These are phyloP conservation scores for Hanseniaspora meyeri DNA, from an alignment of 805 yeast species.

Conservation along the genomic window DNA sequence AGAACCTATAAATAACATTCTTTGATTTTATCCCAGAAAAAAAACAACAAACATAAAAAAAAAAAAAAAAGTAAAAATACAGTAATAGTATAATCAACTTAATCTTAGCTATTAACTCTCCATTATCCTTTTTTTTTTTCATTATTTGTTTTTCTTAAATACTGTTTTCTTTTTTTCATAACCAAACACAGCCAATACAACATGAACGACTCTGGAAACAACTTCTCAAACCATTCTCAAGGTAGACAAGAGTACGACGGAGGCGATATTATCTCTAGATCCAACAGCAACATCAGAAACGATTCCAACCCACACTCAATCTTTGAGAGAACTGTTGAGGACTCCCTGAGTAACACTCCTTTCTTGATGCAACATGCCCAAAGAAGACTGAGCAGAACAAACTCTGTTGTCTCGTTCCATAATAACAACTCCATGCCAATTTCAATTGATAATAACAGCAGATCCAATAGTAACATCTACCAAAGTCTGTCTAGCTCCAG, in stretches of 20 bases:
- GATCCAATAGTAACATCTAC: constrained; percentile 5
- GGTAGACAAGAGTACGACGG: neutral
- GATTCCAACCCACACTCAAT: constrained; percentile 28
- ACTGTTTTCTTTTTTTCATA: too few relatives aligned
- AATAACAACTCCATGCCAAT: constrained; percentile 9
- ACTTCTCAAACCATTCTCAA: neutral
- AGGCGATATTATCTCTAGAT: constrained; percentile 13
- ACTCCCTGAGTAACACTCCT: constrained; percentile 29
- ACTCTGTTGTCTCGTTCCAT: constrained; percentile 13
- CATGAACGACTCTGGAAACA: constrained; percentile 6
- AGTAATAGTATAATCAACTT: too few relatives aligned
- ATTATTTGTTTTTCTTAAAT: too few relatives aligned
- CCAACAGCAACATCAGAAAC: constrained; percentile 1
- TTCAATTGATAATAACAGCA: neutral
- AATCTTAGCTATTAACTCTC: too few relatives aligned
- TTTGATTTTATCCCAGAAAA: too few relatives aligned
- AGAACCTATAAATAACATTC: neutral
- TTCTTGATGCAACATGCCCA: constrained; percentile 4
- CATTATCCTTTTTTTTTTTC: too few relatives aligned
- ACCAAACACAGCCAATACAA: neutral
- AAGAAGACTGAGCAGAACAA: constrained; percentile 18
- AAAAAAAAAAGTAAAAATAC: too few relatives aligned
- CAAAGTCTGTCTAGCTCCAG: constrained; percentile 15
- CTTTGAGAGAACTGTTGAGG: constrained; percentile 58
- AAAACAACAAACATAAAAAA: too few relatives aligned